These are phyloP conservation scores for Thielaviopsis ethacetica DNA, from an alignment of 2,329 filamentous ascomycete genomes.

Conservation along the genomic window DNA sequence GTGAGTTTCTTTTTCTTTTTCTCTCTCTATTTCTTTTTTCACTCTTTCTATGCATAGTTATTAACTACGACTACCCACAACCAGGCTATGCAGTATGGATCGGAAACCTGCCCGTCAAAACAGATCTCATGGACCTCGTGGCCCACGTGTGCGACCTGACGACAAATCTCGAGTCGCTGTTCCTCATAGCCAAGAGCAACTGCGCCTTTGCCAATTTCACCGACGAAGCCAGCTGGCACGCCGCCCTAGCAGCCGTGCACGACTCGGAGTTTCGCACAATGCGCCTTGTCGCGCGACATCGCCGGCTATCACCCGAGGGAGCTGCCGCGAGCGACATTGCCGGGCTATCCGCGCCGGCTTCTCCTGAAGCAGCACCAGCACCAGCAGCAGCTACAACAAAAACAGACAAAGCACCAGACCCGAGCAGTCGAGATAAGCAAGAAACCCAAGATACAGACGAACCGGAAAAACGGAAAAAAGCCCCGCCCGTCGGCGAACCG, in stretches of 20 bases:
- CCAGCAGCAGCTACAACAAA: neutral
- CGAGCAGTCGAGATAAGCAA: neutral
- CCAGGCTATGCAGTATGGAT: conserved; percentile 86
- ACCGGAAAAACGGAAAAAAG: neutral
- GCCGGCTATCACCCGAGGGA: conserved; percentile 31
- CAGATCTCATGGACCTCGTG: conserved; percentile 69
- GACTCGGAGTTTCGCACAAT: conserved; percentile 81
- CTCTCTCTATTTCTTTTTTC: too few relatives aligned
- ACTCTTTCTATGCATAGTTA: conserved; percentile 3
- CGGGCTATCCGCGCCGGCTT: neutral
- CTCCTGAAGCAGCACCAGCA: neutral
- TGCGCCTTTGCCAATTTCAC: conserved; percentile 95
- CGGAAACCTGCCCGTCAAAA: conserved; percentile 76
- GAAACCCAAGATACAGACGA: neutral
- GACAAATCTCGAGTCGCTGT: conserved; percentile 68
- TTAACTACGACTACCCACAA: conserved; percentile 10
- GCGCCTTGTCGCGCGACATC: conserved; percentile 65
- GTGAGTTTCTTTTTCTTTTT: conserved; percentile 29
- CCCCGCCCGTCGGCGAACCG: neutral
- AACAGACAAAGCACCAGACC: neutral
- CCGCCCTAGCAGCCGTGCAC: conserved; percentile 71
- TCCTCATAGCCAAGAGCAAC: conserved; percentile 91
- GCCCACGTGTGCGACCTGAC: conserved; percentile 76
- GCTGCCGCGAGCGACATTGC: neutral
- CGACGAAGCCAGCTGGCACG: conserved; percentile 56